These are phyloP conservation scores for Pestalotiopsis sp. DNA, from an alignment of 2,329 filamentous ascomycete species.

Conservation along the genomic window DNA sequence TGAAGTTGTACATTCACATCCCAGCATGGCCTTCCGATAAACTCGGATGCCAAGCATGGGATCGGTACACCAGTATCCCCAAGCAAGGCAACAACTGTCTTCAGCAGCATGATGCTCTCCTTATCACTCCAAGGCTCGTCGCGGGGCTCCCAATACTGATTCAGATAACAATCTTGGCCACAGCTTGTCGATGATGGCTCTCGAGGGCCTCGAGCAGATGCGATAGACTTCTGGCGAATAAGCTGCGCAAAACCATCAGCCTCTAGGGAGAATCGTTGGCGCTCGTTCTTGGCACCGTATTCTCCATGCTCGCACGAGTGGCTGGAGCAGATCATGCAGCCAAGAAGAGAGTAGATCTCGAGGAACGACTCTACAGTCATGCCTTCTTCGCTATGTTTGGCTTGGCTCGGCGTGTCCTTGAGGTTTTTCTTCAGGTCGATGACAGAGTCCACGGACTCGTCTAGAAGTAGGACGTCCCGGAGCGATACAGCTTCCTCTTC, in stretches of 20 bases:
- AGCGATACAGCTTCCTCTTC: conserved; percentile 45
- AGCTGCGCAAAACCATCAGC: conserved; percentile 36
- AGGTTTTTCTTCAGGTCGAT: conserved; percentile 56
- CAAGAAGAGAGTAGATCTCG: conserved; percentile 57
- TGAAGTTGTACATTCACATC: conserved; percentile 50
- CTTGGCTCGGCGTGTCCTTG: conserved; percentile 43
- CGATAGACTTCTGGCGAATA: conserved; percentile 31
- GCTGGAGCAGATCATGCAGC: conserved; percentile 61
- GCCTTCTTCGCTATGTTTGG: conserved; percentile 36
- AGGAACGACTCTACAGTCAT: conserved; percentile 49
- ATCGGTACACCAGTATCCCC: conserved; percentile 44
- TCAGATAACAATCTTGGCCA: conserved; percentile 45
- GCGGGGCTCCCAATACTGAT: conserved; percentile 32
- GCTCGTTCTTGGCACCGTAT: conserved; percentile 56
- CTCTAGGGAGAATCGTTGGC: conserved; percentile 56
- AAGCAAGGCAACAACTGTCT: conserved; percentile 46
- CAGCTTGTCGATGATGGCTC: conserved; percentile 37
- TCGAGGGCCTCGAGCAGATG: conserved; percentile 19
- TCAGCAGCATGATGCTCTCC: conserved; percentile 48
- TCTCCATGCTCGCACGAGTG: conserved; percentile 65
- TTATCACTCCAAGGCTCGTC: conserved; percentile 49
- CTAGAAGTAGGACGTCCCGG: conserved; percentile 54
- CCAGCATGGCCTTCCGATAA: conserved; percentile 55
- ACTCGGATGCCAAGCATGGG: conserved; percentile 52
- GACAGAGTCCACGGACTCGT: conserved; percentile 56